A percentile compares a stretch with the other conserved stretches of the same genome.
Evolutionary conservation across 129 eudicot species (phyloP).

Genomic region (Saposhnikovia divaricata): DNA sequence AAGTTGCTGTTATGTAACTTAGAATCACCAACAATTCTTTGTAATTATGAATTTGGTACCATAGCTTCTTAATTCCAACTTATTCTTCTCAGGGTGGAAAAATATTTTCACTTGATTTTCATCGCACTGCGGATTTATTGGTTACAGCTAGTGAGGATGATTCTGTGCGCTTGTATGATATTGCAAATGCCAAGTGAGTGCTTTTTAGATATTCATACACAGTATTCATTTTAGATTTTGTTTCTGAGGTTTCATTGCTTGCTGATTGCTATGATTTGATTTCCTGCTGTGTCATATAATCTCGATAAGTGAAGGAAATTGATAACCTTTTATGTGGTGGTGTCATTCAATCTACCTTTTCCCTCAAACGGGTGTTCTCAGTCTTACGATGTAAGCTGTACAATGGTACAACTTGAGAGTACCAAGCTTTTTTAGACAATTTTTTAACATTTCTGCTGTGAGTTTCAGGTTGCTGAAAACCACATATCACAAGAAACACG

Average conservation of each 20-base stretch:
- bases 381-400: neutral
- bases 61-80: neutral
- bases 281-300: neutral
- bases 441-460: neutral
- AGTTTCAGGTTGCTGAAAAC: conserved; percentile 76
- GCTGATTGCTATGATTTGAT: neutral
- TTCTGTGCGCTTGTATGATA: conserved; percentile 77
- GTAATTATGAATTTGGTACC: neutral
- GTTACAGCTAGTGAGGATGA: conserved; percentile 91
- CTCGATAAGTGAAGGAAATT: neutral
- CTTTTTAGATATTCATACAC: neutral
- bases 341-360: neutral
- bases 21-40: too few relatives aligned
- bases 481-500: conserved; percentile 84
- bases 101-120: conserved; percentile 80
- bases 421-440: neutral
- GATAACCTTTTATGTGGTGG: neutral
- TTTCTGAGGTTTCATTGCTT: neutral
- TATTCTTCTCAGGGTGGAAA: conserved; percentile 56
- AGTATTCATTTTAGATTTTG: neutral
- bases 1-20: too few relatives aligned
- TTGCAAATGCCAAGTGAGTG: conserved; percentile 78
- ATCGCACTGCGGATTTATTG: conserved; percentile 74
- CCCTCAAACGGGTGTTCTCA: neutral
- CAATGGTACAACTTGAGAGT: neutral